Evolutionary conservation across 371 early-diverging fungal genomes (phyloP).

Genomic region (Mortierella sp.): DNA sequence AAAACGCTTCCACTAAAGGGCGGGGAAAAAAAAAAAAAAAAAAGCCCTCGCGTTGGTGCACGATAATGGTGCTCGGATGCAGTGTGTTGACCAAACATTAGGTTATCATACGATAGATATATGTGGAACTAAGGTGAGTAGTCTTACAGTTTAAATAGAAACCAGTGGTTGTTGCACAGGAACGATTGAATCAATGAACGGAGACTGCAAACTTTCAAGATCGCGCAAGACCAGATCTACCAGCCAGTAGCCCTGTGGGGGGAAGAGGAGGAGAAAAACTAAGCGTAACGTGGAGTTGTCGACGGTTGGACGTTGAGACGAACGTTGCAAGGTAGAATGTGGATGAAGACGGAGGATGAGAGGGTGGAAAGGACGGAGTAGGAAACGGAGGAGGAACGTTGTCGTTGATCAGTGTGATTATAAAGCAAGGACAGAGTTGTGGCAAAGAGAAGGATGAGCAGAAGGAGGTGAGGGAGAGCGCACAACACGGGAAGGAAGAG

Average conservation of each 20-base stretch:
- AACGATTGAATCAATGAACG: too few species aligned
- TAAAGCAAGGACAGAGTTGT: constrained; percentile 21
- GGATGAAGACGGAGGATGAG: background rate
- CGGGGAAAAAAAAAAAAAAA: background rate
- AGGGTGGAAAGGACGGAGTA: background rate
- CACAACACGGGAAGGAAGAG: constrained; percentile 1
- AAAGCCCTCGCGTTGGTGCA: too few species aligned
- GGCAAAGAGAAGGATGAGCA: constrained; percentile 10
- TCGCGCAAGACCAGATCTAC: too few species aligned
- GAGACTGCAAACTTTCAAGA: too few species aligned
- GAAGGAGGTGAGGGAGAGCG: constrained; percentile 4
- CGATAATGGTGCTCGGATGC: background rate
- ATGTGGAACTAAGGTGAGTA: too few species aligned
- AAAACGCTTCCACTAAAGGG: background rate
- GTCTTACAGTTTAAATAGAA: too few species aligned
- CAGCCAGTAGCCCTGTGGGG: too few species aligned
- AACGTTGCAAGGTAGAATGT: background rate
- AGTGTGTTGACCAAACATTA: background rate
- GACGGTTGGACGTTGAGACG: background rate
- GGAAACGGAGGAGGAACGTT: constrained; percentile 7
- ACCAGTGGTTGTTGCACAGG: too few species aligned
- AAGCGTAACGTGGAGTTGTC: background rate
- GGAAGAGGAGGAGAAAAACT: background rate
- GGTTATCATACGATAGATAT: too few species aligned
- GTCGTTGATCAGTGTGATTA: constrained; percentile 15